Evolutionary conservation across 768 basidiomycete genomes (phyloP), one percentile per base, ranked within the genome.

Genomic region (Chiua virens): DNA sequence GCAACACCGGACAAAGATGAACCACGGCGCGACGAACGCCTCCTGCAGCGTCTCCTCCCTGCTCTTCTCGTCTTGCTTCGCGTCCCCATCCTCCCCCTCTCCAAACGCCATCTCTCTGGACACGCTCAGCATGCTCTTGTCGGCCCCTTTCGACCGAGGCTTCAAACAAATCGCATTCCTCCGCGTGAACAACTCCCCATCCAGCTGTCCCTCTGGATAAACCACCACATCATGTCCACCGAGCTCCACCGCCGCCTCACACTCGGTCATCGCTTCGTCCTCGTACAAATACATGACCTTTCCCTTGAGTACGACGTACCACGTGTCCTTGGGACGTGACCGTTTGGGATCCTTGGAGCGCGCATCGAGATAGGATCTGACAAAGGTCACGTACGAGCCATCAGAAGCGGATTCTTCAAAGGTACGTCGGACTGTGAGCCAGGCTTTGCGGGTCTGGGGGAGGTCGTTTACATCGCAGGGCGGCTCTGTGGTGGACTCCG

Each of bases 281-380:
- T 96, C 93, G 71, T 97, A 98, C 20, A 98, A 74, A 70, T 92
- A 98, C 27, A 98, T 73, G 35, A 96, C 85, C 61, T 83, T 87
- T 39, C 89, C 91, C 76, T 98, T 98, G 66, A 98, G 78, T 8
- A 87, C 92, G 47, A 87, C 89, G 66, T 86, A 97, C 85, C 90
- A 97, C 80, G 81, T 86, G 66, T 97, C 95, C 71, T 92, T 92
- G 15, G 93, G 92, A 44, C 89, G 79, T 14, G 87, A 84, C 37
- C 81, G 77, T 63, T 87, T 89, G 8, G 92, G 88, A 69, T 93
- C 90, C 65, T 89, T 88, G 45, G 89, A 90, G 50, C 89, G 79
- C 17, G 89, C 75, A 60, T 92, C 90, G 52, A 92, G 73, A 64
- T 91, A 88, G 14, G 87, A 86, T 49, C 82, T 82, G 62, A 93